phyloP scores from a whole-genome alignment of 805 yeast species.

The Schizosaccharomyces octosporus region DNA sequence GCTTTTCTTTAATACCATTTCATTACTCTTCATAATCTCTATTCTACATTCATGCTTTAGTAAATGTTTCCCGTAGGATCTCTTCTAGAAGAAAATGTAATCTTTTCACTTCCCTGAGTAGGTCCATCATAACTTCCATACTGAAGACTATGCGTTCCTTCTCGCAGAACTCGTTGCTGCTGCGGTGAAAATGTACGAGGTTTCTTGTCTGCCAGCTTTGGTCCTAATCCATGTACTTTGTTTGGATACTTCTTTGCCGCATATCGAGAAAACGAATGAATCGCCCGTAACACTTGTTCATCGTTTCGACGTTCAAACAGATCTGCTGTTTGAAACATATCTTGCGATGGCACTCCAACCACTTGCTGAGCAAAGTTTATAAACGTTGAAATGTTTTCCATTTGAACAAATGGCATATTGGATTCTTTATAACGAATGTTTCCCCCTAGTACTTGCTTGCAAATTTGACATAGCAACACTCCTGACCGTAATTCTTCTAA shows the following conservation, averaged over 20 bases:
- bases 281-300: conserved; percentile 49
- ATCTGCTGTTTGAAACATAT: conserved; percentile 55
- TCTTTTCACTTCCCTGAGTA: neutral
- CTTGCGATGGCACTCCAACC: conserved; percentile 52
- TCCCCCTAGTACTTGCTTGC: neutral
- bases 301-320: conserved; percentile 52
- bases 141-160: neutral
- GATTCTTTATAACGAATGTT: neutral
- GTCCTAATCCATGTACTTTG: conserved; percentile 29
- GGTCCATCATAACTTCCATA: neutral
- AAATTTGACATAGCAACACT: neutral
- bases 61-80: neutral
- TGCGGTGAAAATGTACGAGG: conserved; percentile 12
- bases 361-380: conserved; percentile 32
- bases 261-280: conserved; percentile 48
- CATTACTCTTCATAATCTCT: too few species aligned
- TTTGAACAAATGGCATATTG: conserved; percentile 17
- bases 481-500: neutral
- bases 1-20: too few species aligned
- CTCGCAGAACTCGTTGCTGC: neutral
- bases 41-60: neutral
- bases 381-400: conserved; percentile 67
- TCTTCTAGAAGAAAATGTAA: neutral
- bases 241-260: conserved; percentile 31
- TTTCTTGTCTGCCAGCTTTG: conserved; percentile 25